Conservation (phyloP, 2,329 filamentous ascomycete genomes). For the Diaporthe vexans region DNA sequence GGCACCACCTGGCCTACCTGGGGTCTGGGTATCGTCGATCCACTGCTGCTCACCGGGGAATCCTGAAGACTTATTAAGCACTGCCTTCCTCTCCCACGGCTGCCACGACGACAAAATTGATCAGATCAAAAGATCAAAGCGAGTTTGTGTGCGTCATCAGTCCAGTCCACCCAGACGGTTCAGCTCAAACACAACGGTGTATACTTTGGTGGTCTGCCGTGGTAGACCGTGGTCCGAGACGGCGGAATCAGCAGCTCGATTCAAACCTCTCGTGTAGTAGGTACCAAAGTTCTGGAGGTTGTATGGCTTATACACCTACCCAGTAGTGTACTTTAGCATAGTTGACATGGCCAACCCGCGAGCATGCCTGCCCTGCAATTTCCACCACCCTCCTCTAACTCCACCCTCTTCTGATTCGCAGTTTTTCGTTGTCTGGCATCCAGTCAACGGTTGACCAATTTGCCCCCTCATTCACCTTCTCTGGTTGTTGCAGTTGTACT, state of each 20-base stretch:
- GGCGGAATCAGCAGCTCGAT: too few species aligned
- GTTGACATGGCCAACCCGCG: background rate
- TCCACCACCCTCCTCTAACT: background rate
- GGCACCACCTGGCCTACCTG: too few species aligned
- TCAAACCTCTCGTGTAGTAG: background rate
- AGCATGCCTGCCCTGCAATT: background rate
- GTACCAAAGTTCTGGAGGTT: too few species aligned
- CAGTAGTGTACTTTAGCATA: too few species aligned
- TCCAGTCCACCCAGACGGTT: background rate
- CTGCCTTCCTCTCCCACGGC: background rate
- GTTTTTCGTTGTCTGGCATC: constrained; percentile 5
- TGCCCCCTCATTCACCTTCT: background rate
- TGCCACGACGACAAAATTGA: background rate
- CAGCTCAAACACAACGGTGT: too few species aligned
- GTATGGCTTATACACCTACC: too few species aligned
- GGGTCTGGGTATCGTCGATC: background rate
- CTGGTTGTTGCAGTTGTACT: background rate
- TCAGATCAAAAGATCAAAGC: background rate
- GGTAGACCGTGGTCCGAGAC: background rate
- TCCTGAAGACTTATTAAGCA: background rate
- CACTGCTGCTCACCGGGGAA: background rate
- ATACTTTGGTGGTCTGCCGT: too few species aligned
- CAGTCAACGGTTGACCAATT: background rate
- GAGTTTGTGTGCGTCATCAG: background rate
- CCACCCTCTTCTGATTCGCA: background rate